These are phyloP conservation scores for Coemansia biformis DNA, from an alignment of 192 early-diverging fungal species.

Conservation along the genomic window DNA sequence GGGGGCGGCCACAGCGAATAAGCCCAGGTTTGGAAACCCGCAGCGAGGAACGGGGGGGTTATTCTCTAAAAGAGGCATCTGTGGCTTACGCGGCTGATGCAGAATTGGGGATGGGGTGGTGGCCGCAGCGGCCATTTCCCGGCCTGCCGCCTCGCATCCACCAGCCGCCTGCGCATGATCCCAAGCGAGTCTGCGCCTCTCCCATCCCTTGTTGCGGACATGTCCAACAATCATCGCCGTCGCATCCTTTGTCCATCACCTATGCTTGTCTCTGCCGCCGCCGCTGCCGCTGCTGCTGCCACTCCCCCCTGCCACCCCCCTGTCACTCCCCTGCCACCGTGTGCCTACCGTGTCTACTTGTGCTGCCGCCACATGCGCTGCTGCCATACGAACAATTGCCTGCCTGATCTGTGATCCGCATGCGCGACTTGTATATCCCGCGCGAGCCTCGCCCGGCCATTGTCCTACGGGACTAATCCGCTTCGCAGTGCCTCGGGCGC, in stretches of 20 bases:
- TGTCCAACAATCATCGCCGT: neutral
- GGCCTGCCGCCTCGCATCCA: neutral
- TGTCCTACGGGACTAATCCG: too few species aligned
- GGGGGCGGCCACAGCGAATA: slow-evolving; percentile 5
- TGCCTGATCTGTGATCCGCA: too few species aligned
- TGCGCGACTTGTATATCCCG: too few species aligned
- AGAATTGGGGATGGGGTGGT: neutral
- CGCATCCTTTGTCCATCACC: neutral
- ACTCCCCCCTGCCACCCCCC: too few species aligned
- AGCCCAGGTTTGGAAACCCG: slow-evolving; percentile 9
- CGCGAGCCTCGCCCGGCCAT: too few species aligned
- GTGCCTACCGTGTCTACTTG: too few species aligned
- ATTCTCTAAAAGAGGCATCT: slow-evolving; percentile 9
- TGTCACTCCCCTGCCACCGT: too few species aligned
- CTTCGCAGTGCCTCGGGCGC: too few species aligned
- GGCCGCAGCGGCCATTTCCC: neutral
- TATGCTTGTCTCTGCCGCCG: too few species aligned
- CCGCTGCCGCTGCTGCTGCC: too few species aligned
- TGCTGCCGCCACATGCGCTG: too few species aligned
- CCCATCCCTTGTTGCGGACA: neutral
- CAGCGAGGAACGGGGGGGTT: slow-evolving; percentile 2
- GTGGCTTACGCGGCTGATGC: slow-evolving; percentile 7
- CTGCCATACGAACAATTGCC: too few species aligned
- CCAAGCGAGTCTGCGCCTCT: neutral
- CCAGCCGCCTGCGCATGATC: neutral